Evolutionary conservation across 352 stramenopile genomes (phyloP), one percentile per base, ranked within the genome.

Genomic region (Phytophthora sp.): DNA sequence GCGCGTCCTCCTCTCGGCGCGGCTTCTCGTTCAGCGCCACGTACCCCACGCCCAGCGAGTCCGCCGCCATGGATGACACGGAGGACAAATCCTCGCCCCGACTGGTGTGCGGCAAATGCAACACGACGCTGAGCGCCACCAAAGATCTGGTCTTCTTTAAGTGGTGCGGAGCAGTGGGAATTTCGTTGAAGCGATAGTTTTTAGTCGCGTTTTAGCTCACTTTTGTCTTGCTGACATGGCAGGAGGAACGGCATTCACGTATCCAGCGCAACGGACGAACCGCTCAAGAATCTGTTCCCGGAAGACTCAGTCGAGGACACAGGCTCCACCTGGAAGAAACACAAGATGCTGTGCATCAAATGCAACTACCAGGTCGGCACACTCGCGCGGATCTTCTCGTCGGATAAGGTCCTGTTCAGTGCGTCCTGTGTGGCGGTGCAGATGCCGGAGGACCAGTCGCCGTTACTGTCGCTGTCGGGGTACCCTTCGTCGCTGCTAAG

Each of bases 171-270:
- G n/a, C n/a, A n/a, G n/a, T n/a, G n/a, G n/a, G n/a, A n/a, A n/a
- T n/a, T n/a, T n/a, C n/a, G n/a, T n/a, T n/a, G n/a, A n/a, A n/a
- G n/a, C n/a, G n/a, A n/a, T n/a, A n/a, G n/a, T n/a, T n/a, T n/a
- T n/a, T n/a, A n/a, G n/a, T n/a, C 28, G 11, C 28, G 11, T 20
- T 43, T 24, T n/a, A 43, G n/a, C n/a, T 43, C 35, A 11, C 35
- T 21, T 11, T 21, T 43, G 35, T 21, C 10, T 43, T n/a, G n/a
- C n/a, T 43, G 24, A 51, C 11, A 7, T 42, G 45, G 31, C 31
- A 92, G 82, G 83, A 73, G 74, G 24, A 82, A 75, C 54, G 81
- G 84, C 0, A 90, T 92, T 65, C 84, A 92, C 45, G 62, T 91
- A 35, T 90, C 84, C 10, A 87, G 79, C 45, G 73, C 74, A 50